Conservation (phyloP, 2,329 filamentous ascomycete species). For the Camillea tinctor region DNA sequence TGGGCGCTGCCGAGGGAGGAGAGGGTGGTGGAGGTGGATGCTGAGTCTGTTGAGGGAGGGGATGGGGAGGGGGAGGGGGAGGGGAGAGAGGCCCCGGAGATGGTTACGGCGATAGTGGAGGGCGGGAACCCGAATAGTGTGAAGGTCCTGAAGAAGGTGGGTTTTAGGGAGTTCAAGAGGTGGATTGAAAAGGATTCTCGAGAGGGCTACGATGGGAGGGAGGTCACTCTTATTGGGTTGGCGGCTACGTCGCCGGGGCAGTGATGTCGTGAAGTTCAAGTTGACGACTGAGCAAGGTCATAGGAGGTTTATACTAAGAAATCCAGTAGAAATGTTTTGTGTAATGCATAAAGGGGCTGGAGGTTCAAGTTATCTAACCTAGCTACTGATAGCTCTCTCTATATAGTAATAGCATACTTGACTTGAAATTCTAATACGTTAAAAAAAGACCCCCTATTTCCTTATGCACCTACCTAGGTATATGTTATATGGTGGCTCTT, state of each 20-base stretch:
- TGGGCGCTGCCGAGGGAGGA: slow-evolving; percentile 48
- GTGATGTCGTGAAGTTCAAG: not conserved
- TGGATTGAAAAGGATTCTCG: slow-evolving; percentile 35
- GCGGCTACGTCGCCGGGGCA: slow-evolving; percentile 3
- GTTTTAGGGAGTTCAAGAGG: slow-evolving; percentile 48
- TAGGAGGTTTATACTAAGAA: too few species aligned
- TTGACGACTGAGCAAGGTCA: too few species aligned
- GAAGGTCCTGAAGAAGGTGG: slow-evolving; percentile 54
- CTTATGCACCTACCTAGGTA: too few species aligned
- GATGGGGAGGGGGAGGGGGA: slow-evolving; percentile 16
- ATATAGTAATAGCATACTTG: too few species aligned
- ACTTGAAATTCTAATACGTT: too few species aligned
- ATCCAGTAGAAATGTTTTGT: too few species aligned
- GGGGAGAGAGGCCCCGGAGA: slow-evolving; percentile 36
- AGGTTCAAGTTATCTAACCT: too few species aligned
- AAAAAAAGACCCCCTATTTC: too few species aligned
- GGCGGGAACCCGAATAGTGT: slow-evolving; percentile 51
- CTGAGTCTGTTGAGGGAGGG: slow-evolving; percentile 30
- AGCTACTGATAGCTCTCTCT: too few species aligned
- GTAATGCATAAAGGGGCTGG: too few species aligned
- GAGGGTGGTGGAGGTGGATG: slow-evolving; percentile 43
- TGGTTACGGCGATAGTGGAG: slow-evolving; percentile 48
- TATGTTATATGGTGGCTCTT: too few species aligned
- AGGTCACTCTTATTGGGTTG: slow-evolving; percentile 14
- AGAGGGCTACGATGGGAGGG: slow-evolving; percentile 2